Base-by-base conservation (phyloP, 2,329 filamentous ascomycete species). In the Aspergillus felis region DNA sequence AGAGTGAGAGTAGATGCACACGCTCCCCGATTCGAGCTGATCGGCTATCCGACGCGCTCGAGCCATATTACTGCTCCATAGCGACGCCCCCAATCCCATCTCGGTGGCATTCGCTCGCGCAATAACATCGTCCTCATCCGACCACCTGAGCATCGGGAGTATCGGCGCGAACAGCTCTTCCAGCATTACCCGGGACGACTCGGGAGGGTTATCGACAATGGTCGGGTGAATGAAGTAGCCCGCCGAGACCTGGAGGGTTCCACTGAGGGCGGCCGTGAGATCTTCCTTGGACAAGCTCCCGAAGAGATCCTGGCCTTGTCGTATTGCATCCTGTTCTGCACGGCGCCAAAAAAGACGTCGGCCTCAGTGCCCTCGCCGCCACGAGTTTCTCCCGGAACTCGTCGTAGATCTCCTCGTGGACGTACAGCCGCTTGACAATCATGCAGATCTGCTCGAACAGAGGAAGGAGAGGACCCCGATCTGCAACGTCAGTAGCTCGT, bases 91-190 rank as follows among this genome's bases (percentile, higher is more conserved):
- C 0, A 87, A 76, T 0, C 82, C 84, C 29, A 77, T 79, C 24
- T 81, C 75, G 2, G 75, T 74, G 20, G 78, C 73, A 58, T 87
- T 87, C 1, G 82, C 84, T 3, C 83, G 78, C 1, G 68, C 67
- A 28, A 88, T 72, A 0, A 86, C 83, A 22, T 87, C 84, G 4
- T 80, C 80, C 59, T 89, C 86, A 28, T 82, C 78, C 0, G 75
- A 75, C 85, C 85, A 90, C 22, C 79, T 80, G 55, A 88, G 66
- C 7, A 88, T 73, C 0, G 87, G 86, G 1, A 89, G 77, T 29
- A 90, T 84, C 0, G 87, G 87, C 0, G 81, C 84, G 61, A 87
- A 87, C 3, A 83, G 81, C 66, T 87, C 85, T 62, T 87, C 84
- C 29, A 74, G 71, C 8, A 86, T 83, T n/a, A 87, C 76, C 10